Base-by-base conservation (phyloP, 106 monocot genomes). In the Chionographis japonica region DNA sequence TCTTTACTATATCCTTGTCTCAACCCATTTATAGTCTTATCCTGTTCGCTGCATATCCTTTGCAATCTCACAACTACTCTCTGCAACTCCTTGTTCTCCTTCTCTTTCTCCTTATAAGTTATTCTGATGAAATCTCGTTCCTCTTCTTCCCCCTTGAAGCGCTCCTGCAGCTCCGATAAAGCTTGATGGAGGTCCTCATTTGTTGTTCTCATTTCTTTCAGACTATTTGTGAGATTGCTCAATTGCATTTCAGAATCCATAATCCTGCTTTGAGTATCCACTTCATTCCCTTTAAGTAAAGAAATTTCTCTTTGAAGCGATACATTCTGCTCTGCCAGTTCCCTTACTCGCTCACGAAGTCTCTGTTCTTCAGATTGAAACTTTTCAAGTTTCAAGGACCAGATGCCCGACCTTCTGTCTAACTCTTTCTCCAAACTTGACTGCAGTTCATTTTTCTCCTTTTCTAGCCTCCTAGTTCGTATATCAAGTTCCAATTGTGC, bases 241-340 rank as follows among this genome's bases (percentile, higher is more conserved):
- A 86, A n/a, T 65, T 85, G 75, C 35, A 59, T 75, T 63, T 90
- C 81, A 12, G 74, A 72, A 79, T 86, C 77, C 43, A 76, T 72
- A 37, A 82, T 63, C 61, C 68, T 80, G 63, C 43, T 78, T 61
- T 39, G 63, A 6, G 41, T 68, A 37, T 81, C 78, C 40, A 56
- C 54, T 66, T 89, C 84, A 64, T 62, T 83, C 16, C 71, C 78
- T 59, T 84, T 86, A 64, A 89, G 80, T 16, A 67, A 80, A 69
- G 86, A 86, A 68, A 89, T 62, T 72, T 92, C 92, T 68, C 87
- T 92, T 71, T 92, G 92, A 68, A 97, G 80, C 35, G 89, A 72
- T 18, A 92, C 89, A 75, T 97, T 97, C 66, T 97, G 92, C 68
- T 97, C 92, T 27, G 97, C 92, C 8, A 97, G 80, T 53, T 92